Evolutionary conservation across 805 yeast species (phyloP), one percentile per base, ranked within the genome.

Genomic region (Candida tallmaniae): DNA sequence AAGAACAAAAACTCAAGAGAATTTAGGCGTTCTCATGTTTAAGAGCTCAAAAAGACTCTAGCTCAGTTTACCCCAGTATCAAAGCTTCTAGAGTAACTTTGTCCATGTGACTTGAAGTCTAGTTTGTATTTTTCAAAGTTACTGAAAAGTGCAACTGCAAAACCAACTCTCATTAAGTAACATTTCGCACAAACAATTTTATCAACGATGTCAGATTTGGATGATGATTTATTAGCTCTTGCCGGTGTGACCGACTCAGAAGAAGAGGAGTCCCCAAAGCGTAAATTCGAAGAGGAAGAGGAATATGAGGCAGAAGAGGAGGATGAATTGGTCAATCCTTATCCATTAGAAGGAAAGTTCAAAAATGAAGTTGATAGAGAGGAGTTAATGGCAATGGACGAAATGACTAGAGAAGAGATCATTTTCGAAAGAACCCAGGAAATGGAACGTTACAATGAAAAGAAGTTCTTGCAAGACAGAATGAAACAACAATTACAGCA

Each of bases 161-260:
- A n/a, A n/a, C n/a, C n/a, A n/a, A n/a, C n/a, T n/a, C n/a, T n/a
- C n/a, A n/a, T n/a, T n/a, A n/a, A n/a, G n/a, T n/a, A n/a, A n/a
- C n/a, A n/a, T n/a, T n/a, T n/a, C n/a, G n/a, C n/a, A n/a, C n/a
- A n/a, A n/a, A n/a, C n/a, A n/a, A n/a, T n/a, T n/a, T n/a, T n/a
- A n/a, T n/a, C n/a, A n/a, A 35, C 17, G 9, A 84, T 84, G 94
- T 80, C 89, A 41, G 95, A 66, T 48, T 76, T 87, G 53, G 97
- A 89, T 56, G 97, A 90, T 58, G 98, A 93, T 74, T 74, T 93
- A 65, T 75, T 90, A 54, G 97, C 96, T 14, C 75, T 93, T 50
- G 98, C 98, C 33, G 97, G 94, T 41, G 53, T 56, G 16, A 47
- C 55, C 8, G 60, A 49, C 36, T 45, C 51, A n/a, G 52, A 43